Conservation (phyloP, 1,284 basidiomycete genomes). For the Megacollybia platyphylla region DNA sequence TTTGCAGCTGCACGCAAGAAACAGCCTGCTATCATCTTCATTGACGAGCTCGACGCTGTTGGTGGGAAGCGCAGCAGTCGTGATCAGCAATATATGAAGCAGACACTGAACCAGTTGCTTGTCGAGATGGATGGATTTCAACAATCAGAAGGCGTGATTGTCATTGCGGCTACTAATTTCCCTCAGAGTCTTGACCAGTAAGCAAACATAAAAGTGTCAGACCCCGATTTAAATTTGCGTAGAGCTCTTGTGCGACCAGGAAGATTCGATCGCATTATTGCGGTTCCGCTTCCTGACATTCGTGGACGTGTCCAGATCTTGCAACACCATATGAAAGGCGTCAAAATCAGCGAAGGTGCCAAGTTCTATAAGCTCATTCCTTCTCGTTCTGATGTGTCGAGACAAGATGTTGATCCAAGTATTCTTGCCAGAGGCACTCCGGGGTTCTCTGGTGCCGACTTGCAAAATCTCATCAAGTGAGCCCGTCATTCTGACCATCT, state of each 20-base stretch:
- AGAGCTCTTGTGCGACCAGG: slow-evolving; percentile 89
- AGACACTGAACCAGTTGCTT: slow-evolving; percentile 88
- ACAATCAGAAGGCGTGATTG: slow-evolving; percentile 83
- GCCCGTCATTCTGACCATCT: slow-evolving; percentile 14
- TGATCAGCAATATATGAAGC: slow-evolving; percentile 84
- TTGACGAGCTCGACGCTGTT: slow-evolving; percentile 88
- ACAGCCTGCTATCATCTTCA: slow-evolving; percentile 91
- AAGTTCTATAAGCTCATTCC: slow-evolving; percentile 5
- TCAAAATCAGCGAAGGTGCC: slow-evolving; percentile 51
- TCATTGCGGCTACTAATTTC: slow-evolving; percentile 93
- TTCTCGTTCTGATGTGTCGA: slow-evolving; percentile 3
- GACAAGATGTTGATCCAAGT: slow-evolving; percentile 64
- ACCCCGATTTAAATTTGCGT: slow-evolving; percentile 7
- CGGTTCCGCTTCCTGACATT: slow-evolving; percentile 83
- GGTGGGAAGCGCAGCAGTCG: slow-evolving; percentile 85
- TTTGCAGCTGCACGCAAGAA: slow-evolving; percentile 93
- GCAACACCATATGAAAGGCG: slow-evolving; percentile 77
- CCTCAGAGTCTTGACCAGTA: slow-evolving; percentile 82
- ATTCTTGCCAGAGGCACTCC: slow-evolving; percentile 85
- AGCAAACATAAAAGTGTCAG: slow-evolving; percentile 16
- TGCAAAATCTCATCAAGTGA: slow-evolving; percentile 89
- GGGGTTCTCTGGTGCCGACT: slow-evolving; percentile 85
- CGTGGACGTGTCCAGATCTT: slow-evolving; percentile 82
- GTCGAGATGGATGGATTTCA: slow-evolving; percentile 94
- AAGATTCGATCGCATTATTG: slow-evolving; percentile 85